Percentiles rank a stretch among this genome's conserved stretches.
phyloP scores from a whole-genome alignment of 805 yeast species.

The Hanseniaspora hatyaiensis region DNA sequence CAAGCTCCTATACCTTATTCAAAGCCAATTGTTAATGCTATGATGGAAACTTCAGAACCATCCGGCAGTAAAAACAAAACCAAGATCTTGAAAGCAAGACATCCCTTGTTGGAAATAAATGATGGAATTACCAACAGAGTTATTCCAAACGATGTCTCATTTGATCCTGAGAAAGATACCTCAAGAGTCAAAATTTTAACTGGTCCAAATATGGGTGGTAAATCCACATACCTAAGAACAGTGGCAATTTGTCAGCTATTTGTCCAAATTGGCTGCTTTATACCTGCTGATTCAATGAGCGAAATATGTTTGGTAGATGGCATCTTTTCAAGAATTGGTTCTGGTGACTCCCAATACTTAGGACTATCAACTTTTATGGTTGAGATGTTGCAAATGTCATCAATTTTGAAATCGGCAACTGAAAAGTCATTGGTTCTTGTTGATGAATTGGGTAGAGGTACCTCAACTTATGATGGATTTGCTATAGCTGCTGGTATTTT shows the following conservation, averaged over 20 bases:
- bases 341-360: slow-evolving; percentile 93
- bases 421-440: slow-evolving; percentile 76
- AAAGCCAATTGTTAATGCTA: slow-evolving; percentile 56
- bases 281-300: slow-evolving; percentile 61
- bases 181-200: slow-evolving; percentile 61
- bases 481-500: slow-evolving; percentile 94
- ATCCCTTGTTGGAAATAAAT: slow-evolving; percentile 88
- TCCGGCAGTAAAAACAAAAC: slow-evolving; percentile 34
- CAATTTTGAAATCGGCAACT: slow-evolving; percentile 78
- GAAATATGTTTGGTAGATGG: slow-evolving; percentile 81
- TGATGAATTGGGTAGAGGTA: slow-evolving; percentile 82
- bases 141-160: slow-evolving; percentile 76
- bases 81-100: slow-evolving; percentile 57
- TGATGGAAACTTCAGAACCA: slow-evolving; percentile 27
- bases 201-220: slow-evolving; percentile 98
- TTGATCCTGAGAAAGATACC: slow-evolving; percentile 27
- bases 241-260: slow-evolving; percentile 74
- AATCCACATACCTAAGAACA: slow-evolving; percentile 84
- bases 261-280: slow-evolving; percentile 83
- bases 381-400: slow-evolving; percentile 93
- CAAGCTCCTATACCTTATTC: slow-evolving; percentile 72
- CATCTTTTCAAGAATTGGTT: slow-evolving; percentile 92
- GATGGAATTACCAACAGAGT: slow-evolving; percentile 62
- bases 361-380: slow-evolving; percentile 97
- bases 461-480: slow-evolving; percentile 86